These are phyloP conservation scores for Neoconidiobolus thromboides DNA, from an alignment of 371 early-diverging fungal genomes.

Conservation along the genomic window DNA sequence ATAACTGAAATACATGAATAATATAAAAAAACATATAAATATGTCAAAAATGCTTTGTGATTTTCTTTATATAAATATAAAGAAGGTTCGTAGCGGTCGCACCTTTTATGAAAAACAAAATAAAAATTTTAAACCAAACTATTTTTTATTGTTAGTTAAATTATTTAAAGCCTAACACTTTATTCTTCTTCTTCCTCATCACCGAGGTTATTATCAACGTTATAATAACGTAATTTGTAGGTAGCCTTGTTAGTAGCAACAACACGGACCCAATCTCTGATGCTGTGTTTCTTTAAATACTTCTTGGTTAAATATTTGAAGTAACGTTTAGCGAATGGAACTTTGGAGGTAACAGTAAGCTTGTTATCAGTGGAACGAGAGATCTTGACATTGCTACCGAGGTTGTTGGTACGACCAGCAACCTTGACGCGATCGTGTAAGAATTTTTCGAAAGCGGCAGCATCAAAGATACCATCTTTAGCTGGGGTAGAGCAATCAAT, in stretches of 20 bases:
- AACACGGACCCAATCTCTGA: conserved; percentile 97
- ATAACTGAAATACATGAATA: too few species aligned
- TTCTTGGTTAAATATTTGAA: conserved; percentile 98
- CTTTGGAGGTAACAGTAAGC: conserved; percentile 54
- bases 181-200: conserved; percentile 38
- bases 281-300: conserved; percentile 97
- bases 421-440: conserved; percentile 97
- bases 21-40: too few species aligned
- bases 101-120: too few species aligned
- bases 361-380: conserved; percentile 52
- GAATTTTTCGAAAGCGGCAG: conserved; percentile 92
- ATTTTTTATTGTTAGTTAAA: too few species aligned
- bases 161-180: too few species aligned
- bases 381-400: conserved; percentile 73
- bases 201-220: conserved; percentile 70
- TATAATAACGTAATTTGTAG: conserved; percentile 93
- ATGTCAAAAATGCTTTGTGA: too few species aligned
- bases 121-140: too few species aligned
- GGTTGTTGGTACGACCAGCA: conserved; percentile 87
- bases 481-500: conserved; percentile 90
- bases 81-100: too few species aligned
- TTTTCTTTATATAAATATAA: too few species aligned
- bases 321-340: conserved; percentile 92
- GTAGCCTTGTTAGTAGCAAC: conserved; percentile 75
- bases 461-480: conserved; percentile 91